A percentile compares a stretch with the other conserved stretches of the same genome.
phyloP scores from a whole-genome alignment of 495 filamentous ascomycete genomes.

The Peziza echinospora region DNA sequence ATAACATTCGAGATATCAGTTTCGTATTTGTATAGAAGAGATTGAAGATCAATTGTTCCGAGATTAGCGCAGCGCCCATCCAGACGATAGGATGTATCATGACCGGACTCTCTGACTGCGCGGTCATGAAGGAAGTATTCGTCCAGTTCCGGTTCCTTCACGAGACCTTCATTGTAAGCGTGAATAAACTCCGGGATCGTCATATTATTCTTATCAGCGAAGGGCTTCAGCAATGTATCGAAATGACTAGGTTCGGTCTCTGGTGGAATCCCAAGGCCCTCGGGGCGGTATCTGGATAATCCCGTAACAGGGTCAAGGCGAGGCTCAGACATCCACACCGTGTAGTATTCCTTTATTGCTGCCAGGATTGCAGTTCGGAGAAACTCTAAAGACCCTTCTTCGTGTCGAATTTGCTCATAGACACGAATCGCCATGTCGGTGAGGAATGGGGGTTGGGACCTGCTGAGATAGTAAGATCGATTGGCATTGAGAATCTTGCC shows the following conservation, averaged over 20 bases:
- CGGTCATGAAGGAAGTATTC: conserved; percentile 91
- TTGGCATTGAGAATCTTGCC: conserved; percentile 96
- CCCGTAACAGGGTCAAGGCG: conserved; percentile 58
- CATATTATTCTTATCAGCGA: conserved; percentile 65
- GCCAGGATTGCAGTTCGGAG: conserved; percentile 57
- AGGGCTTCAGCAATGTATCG: conserved; percentile 63
- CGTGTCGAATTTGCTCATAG: conserved; percentile 68
- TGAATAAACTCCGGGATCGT: conserved; percentile 57
- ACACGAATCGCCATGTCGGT: conserved; percentile 90
- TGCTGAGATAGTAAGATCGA: conserved; percentile 76
- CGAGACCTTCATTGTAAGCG: conserved; percentile 59
- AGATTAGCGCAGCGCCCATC: conserved; percentile 72
- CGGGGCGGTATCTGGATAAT: conserved; percentile 74
- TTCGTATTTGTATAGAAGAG: conserved; percentile 88
- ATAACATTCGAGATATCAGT: conserved; percentile 71
- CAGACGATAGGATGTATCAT: conserved; percentile 84
- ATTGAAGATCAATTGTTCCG: conserved; percentile 85
- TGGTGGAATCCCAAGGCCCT: conserved; percentile 77
- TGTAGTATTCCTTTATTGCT: conserved; percentile 92
- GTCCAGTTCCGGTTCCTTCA: conserved; percentile 73
- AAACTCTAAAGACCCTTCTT: conserved; percentile 55
- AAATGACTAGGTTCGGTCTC: conserved; percentile 86
- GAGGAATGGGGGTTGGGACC: conserved; percentile 88
- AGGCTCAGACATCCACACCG: conserved; percentile 65
- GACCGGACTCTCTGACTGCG: conserved; percentile 85